Base-by-base conservation (phyloP, 2,329 filamentous ascomycete genomes). In the Metarhizium robertsii region DNA sequence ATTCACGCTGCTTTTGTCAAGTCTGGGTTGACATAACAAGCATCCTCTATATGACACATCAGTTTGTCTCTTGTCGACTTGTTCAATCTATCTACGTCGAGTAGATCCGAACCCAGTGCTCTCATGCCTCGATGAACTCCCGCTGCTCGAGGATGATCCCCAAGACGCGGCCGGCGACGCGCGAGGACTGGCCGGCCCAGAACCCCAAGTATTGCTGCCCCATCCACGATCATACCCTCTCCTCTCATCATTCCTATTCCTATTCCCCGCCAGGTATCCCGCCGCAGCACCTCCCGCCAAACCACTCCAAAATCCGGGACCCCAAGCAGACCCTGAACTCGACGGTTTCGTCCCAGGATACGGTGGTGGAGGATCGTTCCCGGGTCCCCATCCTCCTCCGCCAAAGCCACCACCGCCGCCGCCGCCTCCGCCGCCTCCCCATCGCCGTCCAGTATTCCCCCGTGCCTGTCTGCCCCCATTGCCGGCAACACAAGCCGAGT, bases 71-170 rank as follows among this genome's bases (percentile, higher is more conserved):
- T n/a, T 16, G 11, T 11, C 45, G 13, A 29, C 45, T 30, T 11
- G 25, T 30, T 6, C 18, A 34, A 16, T 29, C 57, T 63, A 85
- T 61, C 83, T 76, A 56, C 84, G 75, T 56, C 74, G 80, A 0
- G 87, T 90, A 8, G 83, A 86, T 8, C 87, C 87, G 65, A 88
- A 90, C 0, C 87, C 87, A 0, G 86, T 90, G 62, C 84, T 88
- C 62, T 86, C 80, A 62, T 86, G 78, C 53, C 80, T 78, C 14
- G 77, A 73, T 8, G 75, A 78, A 46, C 55, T 55, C 18, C 50
- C 45, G 16, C 68, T 66, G 0, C 49, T 14, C 13, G 74, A 73
- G 2, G 69, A 68, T 2, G 67, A 68, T 32, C 20, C 20, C 25
- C 69, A 68, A 57, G 66, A 68, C 60, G 61, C 57, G 30, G 61